Evolutionary conservation across 202 grass and related monocot genomes (phyloP).

Genomic region (Zoysia matrella): DNA sequence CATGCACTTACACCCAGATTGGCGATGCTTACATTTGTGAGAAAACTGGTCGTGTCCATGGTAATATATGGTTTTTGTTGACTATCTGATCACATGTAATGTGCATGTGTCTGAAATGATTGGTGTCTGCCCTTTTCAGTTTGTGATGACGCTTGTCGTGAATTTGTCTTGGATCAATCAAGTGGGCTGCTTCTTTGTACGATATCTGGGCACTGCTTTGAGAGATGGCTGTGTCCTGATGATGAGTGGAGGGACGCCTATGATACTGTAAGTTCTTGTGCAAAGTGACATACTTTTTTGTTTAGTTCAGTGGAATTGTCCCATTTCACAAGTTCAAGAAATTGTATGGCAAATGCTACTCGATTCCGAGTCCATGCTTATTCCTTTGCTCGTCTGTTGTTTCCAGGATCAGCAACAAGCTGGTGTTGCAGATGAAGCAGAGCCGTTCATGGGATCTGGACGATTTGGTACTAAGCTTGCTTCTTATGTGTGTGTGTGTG

Average conservation of each 20-base stretch:
- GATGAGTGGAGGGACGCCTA: conserved; percentile 63
- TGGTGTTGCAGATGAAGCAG: conserved; percentile 78
- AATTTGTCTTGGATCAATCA: conserved; percentile 80
- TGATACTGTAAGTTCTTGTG: conserved; percentile 64
- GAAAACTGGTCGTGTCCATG: conserved; percentile 90
- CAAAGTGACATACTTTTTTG: not conserved
- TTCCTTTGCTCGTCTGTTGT: conserved; percentile 22
- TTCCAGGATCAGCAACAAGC: conserved; percentile 85
- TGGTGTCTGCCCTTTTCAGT: conserved; percentile 51
- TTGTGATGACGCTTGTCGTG: conserved; percentile 92
- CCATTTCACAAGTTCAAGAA: not conserved
- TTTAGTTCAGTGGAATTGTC: not conserved
- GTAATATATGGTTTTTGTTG: conserved; percentile 34
- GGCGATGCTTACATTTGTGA: conserved; percentile 99
- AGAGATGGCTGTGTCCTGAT: conserved; percentile 75
- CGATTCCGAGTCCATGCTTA: not conserved
- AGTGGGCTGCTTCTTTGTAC: conserved; percentile 91
- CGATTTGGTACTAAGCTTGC: conserved; percentile 60
- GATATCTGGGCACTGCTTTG: conserved; percentile 93
- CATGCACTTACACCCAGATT: conserved; percentile 85
- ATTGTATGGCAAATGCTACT: not conserved
- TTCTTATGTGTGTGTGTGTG: not conserved
- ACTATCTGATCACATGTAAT: conserved; percentile 1
- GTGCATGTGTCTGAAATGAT: conserved; percentile 11
- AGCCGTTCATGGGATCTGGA: conserved; percentile 94